Percentiles rank a stretch among this genome's conserved stretches.
phyloP scores from a whole-genome alignment of 331 rosid genomes.

The Quercus lobata region DNA sequence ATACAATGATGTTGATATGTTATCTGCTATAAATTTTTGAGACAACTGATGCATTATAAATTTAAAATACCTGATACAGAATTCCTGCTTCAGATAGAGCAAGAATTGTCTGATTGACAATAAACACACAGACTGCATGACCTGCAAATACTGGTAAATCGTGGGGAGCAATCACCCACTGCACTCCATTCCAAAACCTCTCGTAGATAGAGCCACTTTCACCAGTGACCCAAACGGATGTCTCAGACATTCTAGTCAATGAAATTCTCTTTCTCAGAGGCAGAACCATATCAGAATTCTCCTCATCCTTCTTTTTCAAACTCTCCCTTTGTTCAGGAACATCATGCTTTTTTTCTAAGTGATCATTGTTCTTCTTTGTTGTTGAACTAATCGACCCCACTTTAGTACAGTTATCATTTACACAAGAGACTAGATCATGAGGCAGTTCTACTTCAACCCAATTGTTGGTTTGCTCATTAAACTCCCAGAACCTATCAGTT shows the following conservation, averaged over 20 bases:
- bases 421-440: conserved; percentile 59
- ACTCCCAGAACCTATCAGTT: conserved; percentile 79
- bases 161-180: conserved; percentile 90
- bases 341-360: conserved; percentile 21
- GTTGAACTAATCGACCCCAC: conserved; percentile 32
- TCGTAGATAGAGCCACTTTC: conserved; percentile 89
- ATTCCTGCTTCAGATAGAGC: conserved; percentile 76
- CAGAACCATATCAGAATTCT: conserved; percentile 27
- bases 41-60: neutral
- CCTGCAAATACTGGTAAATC: conserved; percentile 65
- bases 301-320: conserved; percentile 9
- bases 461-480: conserved; percentile 54
- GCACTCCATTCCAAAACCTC: conserved; percentile 95
- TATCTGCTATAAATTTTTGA: neutral
- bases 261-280: conserved; percentile 73
- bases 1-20: neutral
- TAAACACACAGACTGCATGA: conserved; percentile 55
- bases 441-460: conserved; percentile 91
- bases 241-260: conserved; percentile 70
- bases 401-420: conserved; percentile 35
- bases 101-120: conserved; percentile 65
- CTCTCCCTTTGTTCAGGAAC: conserved; percentile 20
- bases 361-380: conserved; percentile 10
- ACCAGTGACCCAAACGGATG: conserved; percentile 81
- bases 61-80: conserved; percentile 60